phyloP scores from a whole-genome alignment of 371 early-diverging fungal genomes.

The Mortierella polycephala region DNA sequence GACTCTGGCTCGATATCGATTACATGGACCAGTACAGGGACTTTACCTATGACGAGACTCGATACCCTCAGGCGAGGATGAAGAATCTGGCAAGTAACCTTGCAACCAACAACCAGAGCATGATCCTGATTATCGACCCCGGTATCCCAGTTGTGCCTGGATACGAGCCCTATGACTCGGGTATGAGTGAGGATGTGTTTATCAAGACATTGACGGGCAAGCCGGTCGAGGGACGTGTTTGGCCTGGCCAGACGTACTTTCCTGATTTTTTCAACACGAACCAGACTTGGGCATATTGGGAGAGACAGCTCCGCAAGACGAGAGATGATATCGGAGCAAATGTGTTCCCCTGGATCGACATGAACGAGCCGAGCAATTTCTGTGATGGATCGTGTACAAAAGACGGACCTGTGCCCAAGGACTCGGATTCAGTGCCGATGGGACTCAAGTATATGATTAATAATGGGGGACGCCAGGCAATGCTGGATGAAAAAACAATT shows the following conservation, averaged over 20 bases:
- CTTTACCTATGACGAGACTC: slow-evolving; percentile 61
- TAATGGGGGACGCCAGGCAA: slow-evolving; percentile 59
- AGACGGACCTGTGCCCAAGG: slow-evolving; percentile 11
- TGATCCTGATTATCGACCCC: slow-evolving; percentile 68
- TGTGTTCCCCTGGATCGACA: slow-evolving; percentile 73
- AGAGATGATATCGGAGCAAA: slow-evolving; percentile 33
- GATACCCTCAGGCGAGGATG: slow-evolving; percentile 58
- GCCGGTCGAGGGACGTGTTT: slow-evolving; percentile 65
- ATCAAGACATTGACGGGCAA: slow-evolving; percentile 63
- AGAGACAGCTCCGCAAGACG: slow-evolving; percentile 56
- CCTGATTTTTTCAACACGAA: slow-evolving; percentile 65
- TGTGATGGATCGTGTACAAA: slow-evolving; percentile 63
- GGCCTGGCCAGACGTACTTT: slow-evolving; percentile 72
- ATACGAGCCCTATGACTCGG: slow-evolving; percentile 60
- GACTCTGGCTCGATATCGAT: slow-evolving; percentile 81
- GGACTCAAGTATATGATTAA: slow-evolving; percentile 61
- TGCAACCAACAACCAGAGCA: slow-evolving; percentile 56
- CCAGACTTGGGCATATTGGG: slow-evolving; percentile 59
- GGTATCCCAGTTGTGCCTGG: slow-evolving; percentile 57
- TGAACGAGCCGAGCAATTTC: slow-evolving; percentile 79
- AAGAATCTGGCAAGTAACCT: slow-evolving; percentile 43
- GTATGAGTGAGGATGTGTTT: slow-evolving; percentile 59
- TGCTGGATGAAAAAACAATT: slow-evolving; percentile 63
- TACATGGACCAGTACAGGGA: slow-evolving; percentile 68
- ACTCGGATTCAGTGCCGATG: background rate